Evolutionary conservation across 73 alveolate genomes (phyloP).

Genomic region (Urostyla sp.): DNA sequence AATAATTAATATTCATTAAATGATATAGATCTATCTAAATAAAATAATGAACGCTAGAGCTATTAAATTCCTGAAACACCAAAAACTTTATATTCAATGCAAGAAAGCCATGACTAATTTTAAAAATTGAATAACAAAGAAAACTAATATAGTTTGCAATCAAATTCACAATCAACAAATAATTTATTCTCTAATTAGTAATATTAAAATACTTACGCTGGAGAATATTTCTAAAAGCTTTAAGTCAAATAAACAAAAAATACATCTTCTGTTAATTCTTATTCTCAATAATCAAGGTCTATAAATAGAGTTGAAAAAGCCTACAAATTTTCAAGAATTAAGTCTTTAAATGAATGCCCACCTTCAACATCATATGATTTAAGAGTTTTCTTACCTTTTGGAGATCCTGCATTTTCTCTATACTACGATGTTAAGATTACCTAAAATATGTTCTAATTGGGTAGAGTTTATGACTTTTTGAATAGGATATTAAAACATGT

Average conservation of each 20-base stretch:
- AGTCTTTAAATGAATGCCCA: neutral
- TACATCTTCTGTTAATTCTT: neutral
- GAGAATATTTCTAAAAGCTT: constrained; percentile 39
- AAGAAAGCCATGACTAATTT: too few species aligned
- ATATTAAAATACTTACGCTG: constrained; percentile 37
- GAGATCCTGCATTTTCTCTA: neutral
- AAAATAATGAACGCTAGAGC: too few species aligned
- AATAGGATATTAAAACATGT: constrained; percentile 19
- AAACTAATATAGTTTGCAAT: too few species aligned
- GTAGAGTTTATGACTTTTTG: neutral
- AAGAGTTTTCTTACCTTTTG: constrained; percentile 4
- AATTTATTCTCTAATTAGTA: too few species aligned
- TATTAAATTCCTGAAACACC: too few species aligned
- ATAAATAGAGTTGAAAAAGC: constrained; percentile 1
- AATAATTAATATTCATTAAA: too few species aligned
- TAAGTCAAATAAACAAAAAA: neutral
- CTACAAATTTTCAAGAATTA: constrained; percentile 3
- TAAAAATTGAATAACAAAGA: too few species aligned
- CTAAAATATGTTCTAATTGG: neutral
- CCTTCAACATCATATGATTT: neutral
- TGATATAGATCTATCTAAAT: too few species aligned
- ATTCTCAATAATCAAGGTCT: neutral
- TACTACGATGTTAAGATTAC: constrained; percentile 13
- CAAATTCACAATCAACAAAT: too few species aligned
- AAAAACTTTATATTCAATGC: too few species aligned